phyloP scores from a whole-genome alignment of 1,284 basidiomycete species.

The Irpex sp. region DNA sequence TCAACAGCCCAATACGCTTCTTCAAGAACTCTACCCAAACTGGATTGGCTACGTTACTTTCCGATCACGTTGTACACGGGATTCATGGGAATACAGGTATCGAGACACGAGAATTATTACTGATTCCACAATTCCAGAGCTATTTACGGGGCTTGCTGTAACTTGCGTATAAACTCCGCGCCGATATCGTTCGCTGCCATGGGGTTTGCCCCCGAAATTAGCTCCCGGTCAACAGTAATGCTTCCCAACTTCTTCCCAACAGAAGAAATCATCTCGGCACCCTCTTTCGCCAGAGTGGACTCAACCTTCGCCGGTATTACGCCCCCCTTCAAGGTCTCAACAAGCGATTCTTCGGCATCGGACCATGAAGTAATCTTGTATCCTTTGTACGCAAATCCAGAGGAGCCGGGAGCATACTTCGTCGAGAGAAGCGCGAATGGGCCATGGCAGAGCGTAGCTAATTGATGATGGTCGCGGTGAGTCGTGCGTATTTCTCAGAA shows the following conservation, averaged over 20 bases:
- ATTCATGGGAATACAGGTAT: neutral
- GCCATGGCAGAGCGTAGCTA: constrained; percentile 25
- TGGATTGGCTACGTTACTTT: neutral
- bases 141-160: constrained; percentile 6
- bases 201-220: constrained; percentile 23
- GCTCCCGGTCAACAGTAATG: constrained; percentile 23
- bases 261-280: constrained; percentile 21
- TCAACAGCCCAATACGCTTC: neutral
- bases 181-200: constrained; percentile 20
- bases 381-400: constrained; percentile 27
- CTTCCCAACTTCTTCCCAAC: constrained; percentile 19
- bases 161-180: constrained; percentile 20
- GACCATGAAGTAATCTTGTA: constrained; percentile 28
- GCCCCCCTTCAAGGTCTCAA: constrained; percentile 23
- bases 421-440: constrained; percentile 27
- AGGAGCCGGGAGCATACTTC: constrained; percentile 19
- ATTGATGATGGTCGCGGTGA: neutral
- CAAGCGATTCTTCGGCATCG: constrained; percentile 22
- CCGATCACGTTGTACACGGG: neutral
- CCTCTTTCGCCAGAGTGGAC: constrained; percentile 19
- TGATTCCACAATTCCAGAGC: neutral
- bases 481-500: neutral
- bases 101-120: neutral
- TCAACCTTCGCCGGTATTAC: constrained; percentile 21
- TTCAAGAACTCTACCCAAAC: neutral